A percentile compares a stretch with the other conserved stretches of the same genome.
These are phyloP conservation scores for Scenedesmus sp. DNA, from an alignment of 163 green algal species.

Conservation along the genomic window DNA sequence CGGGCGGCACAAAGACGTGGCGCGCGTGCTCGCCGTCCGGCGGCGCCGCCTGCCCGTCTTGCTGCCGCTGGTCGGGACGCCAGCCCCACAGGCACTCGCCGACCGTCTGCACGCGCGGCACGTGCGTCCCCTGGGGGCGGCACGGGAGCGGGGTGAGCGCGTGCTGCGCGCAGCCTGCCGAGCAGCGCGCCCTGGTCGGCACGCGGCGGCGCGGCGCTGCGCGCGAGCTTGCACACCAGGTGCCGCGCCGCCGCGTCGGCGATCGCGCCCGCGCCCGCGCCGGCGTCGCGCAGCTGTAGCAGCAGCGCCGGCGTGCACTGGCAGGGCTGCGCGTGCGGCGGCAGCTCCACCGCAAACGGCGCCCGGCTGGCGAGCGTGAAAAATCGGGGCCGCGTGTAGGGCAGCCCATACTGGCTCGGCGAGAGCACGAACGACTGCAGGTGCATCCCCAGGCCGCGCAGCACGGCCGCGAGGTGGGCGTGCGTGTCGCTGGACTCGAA, in stretches of 20 bases:
- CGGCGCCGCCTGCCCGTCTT: slow-evolving; percentile 5
- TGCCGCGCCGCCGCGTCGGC: slow-evolving; percentile 4
- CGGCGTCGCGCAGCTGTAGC: slow-evolving; percentile 5
- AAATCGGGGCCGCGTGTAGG: slow-evolving; percentile 75
- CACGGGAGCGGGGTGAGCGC: too few relatives aligned
- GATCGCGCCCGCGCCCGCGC: background rate
- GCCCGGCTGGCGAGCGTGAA: slow-evolving; percentile 32
- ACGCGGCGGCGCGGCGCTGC: too few relatives aligned
- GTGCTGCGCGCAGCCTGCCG: too few relatives aligned
- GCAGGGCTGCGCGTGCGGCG: slow-evolving; percentile 1
- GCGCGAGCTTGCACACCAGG: too few relatives aligned
- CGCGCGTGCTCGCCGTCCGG: background rate
- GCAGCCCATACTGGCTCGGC: slow-evolving; percentile 76
- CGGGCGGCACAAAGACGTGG: slow-evolving; percentile 42
- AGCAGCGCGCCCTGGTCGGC: too few relatives aligned
- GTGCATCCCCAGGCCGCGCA: slow-evolving; percentile 52
- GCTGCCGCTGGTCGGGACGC: slow-evolving; percentile 7
- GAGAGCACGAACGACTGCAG: slow-evolving; percentile 78
- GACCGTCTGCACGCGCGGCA: slow-evolving; percentile 22
- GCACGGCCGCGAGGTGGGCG: slow-evolving; percentile 38
- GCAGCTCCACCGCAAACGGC: slow-evolving; percentile 7
- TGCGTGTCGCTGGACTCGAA: slow-evolving; percentile 74
- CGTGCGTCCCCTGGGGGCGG: slow-evolving; percentile 17
- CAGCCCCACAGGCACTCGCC: slow-evolving; percentile 10
- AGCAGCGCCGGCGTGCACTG: slow-evolving; percentile 32